Evolutionary conservation across 2,329 filamentous ascomycete genomes (phyloP).

Genomic region (Nigrospora osmanthi): DNA sequence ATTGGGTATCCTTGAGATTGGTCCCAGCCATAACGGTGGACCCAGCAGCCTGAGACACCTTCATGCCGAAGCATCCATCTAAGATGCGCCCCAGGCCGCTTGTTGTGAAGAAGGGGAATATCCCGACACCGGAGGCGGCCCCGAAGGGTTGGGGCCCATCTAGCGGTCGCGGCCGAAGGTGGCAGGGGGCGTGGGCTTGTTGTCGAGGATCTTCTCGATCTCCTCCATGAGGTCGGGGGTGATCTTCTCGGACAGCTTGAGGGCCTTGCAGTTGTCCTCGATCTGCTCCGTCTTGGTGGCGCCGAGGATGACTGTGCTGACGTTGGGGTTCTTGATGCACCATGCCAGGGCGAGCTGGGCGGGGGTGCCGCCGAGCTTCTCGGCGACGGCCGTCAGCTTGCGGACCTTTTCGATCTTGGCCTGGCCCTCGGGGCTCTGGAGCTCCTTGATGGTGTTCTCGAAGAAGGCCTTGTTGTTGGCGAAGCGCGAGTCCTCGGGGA

Average conservation of each 20-base stretch:
- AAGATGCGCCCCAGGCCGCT: too few relatives aligned
- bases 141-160: background rate
- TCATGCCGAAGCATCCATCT: too few relatives aligned
- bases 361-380: conserved; percentile 46
- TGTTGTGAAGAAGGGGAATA: too few relatives aligned
- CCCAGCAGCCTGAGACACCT: too few relatives aligned
- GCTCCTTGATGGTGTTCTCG: conserved; percentile 54
- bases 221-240: conserved; percentile 41
- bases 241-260: conserved; percentile 37
- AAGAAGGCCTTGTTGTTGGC: conserved; percentile 53
- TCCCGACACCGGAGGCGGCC: too few relatives aligned
- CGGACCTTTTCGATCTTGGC: conserved; percentile 35
- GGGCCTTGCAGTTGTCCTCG: conserved; percentile 38
- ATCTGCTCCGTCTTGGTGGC: conserved; percentile 44
- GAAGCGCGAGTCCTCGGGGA: conserved; percentile 53
- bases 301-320: conserved; percentile 44
- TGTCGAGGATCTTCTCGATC: conserved; percentile 37
- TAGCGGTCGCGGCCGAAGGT: conserved; percentile 3
- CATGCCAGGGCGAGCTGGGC: conserved; percentile 44
- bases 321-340: conserved; percentile 45
- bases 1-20: too few relatives aligned
- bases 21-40: too few relatives aligned
- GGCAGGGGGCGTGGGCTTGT: conserved; percentile 12
- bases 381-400: conserved; percentile 42
- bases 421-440: conserved; percentile 50